Evolutionary conservation across 208 protist species (phyloP).

Genomic region (Blastocrithidia nonstop): DNA sequence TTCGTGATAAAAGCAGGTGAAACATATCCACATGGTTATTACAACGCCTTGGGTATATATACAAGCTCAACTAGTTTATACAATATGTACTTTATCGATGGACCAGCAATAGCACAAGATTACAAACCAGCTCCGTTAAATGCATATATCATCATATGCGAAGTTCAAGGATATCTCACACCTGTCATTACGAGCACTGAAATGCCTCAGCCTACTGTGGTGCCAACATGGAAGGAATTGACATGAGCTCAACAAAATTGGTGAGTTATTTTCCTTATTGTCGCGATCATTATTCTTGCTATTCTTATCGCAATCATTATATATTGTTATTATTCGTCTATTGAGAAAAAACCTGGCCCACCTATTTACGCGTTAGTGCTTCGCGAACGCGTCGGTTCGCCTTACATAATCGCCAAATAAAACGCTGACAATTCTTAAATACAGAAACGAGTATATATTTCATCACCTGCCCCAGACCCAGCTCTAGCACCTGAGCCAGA

Average conservation of each 20-base stretch:
- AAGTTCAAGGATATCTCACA: conserved; percentile 15
- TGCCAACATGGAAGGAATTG: conserved; percentile 24
- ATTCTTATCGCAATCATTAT: conserved; percentile 13
- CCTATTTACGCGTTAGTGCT: conserved; percentile 27
- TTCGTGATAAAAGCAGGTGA: too few relatives aligned
- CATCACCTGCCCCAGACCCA: too few relatives aligned
- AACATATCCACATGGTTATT: conserved; percentile 19
- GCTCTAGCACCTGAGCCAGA: not conserved
- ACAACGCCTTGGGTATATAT: conserved; percentile 10
- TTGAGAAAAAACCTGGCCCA: conserved; percentile 4
- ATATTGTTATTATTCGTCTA: conserved; percentile 24
- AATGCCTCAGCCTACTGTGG: conserved; percentile 15
- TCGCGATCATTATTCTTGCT: conserved; percentile 11
- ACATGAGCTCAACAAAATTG: conserved; percentile 41
- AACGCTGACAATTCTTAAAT: too few relatives aligned
- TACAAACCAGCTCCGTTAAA: conserved; percentile 11
- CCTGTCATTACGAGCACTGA: conserved; percentile 3
- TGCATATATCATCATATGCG: conserved; percentile 13
- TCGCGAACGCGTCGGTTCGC: conserved; percentile 23
- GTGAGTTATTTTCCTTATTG: conserved; percentile 27
- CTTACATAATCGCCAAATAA: conserved; percentile 10
- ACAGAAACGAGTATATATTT: too few relatives aligned
- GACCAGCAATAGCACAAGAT: conserved; percentile 1
- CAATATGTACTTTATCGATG: conserved; percentile 14
- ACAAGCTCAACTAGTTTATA: too few relatives aligned